Percentiles rank a stretch among this genome's conserved stretches.
phyloP scores from a whole-genome alignment of 2,329 filamentous ascomycete genomes.

The Penicillium decumbens region DNA sequence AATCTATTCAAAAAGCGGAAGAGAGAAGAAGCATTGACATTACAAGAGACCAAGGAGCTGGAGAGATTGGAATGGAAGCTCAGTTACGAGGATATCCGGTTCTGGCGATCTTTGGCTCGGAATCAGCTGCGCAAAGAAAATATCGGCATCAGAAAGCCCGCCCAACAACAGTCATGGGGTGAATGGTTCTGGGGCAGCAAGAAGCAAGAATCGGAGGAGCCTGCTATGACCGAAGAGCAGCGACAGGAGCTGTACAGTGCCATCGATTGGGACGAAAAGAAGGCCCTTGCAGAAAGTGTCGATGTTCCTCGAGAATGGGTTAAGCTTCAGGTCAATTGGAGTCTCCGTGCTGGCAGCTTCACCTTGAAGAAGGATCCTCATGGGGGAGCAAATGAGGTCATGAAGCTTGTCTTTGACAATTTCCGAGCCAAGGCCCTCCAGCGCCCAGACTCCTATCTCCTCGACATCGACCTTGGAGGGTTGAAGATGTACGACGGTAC shows the following conservation, averaged over 20 bases:
- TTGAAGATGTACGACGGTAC: conserved; percentile 94
- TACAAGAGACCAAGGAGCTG: conserved; percentile 68
- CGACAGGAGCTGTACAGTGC: conserved; percentile 94
- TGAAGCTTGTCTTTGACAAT: conserved; percentile 88
- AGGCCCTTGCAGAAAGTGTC: conserved; percentile 77
- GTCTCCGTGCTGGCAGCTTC: conserved; percentile 92
- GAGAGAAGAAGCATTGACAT: conserved; percentile 62
- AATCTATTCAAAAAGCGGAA: conserved; percentile 94
- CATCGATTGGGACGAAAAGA: conserved; percentile 98
- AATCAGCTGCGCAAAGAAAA: conserved; percentile 96
- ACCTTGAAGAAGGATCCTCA: conserved; percentile 83
- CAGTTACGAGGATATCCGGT: conserved; percentile 89
- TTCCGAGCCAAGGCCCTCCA: conserved; percentile 89
- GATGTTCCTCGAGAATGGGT: conserved; percentile 87
- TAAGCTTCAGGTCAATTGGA: conserved; percentile 87
- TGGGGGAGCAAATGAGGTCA: conserved; percentile 70
- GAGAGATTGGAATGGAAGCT: conserved; percentile 79
- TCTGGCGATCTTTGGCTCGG: conserved; percentile 90
- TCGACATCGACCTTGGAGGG: conserved; percentile 84
- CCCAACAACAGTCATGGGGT: conserved; percentile 77
- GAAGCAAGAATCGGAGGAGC: conserved; percentile 67
- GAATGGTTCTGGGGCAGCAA: conserved; percentile 89
- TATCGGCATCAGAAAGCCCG: conserved; percentile 70
- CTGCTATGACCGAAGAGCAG: conserved; percentile 89
- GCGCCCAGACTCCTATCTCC: conserved; percentile 82